Evolutionary conservation across 2,329 filamentous ascomycete species (phyloP).

Genomic region (Arthrinium puccinioides): DNA sequence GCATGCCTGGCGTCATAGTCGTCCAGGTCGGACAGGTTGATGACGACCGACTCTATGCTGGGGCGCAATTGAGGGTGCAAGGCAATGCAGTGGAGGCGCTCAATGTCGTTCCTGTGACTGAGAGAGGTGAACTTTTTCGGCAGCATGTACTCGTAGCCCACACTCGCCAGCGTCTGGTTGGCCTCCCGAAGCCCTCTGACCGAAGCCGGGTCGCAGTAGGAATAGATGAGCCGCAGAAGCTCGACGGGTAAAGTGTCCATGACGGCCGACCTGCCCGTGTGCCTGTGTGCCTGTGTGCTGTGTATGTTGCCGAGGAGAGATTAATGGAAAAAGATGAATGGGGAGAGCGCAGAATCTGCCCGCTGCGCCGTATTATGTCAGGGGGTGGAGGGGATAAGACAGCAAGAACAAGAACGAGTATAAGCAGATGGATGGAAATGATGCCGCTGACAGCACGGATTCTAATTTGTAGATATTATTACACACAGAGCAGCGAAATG

Average conservation of each 20-base stretch:
- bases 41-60: constrained; percentile 33
- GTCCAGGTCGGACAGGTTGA: constrained; percentile 37
- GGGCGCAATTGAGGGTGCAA: constrained; percentile 31
- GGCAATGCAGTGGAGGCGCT: constrained; percentile 35
- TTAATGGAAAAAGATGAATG: constrained; percentile 11
- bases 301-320: constrained; percentile 4
- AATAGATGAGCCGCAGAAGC: constrained; percentile 34
- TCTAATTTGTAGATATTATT: constrained; percentile 1
- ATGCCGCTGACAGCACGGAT: constrained; percentile 2
- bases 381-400: not conserved
- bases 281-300: not conserved
- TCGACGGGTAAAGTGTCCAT: constrained; percentile 30
- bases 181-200: constrained; percentile 33
- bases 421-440: not conserved
- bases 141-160: constrained; percentile 36
- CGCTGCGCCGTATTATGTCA: not conserved
- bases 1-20: constrained; percentile 29
- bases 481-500: too few relatives aligned
- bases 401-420: not conserved
- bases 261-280: constrained; percentile 2
- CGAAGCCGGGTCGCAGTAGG: constrained; percentile 29
- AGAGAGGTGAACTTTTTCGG: constrained; percentile 32
- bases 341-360: not conserved
- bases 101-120: constrained; percentile 37
- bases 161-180: constrained; percentile 28